phyloP scores from a whole-genome alignment of 1,284 basidiomycete genomes.

The Pseudozyma sp. region DNA sequence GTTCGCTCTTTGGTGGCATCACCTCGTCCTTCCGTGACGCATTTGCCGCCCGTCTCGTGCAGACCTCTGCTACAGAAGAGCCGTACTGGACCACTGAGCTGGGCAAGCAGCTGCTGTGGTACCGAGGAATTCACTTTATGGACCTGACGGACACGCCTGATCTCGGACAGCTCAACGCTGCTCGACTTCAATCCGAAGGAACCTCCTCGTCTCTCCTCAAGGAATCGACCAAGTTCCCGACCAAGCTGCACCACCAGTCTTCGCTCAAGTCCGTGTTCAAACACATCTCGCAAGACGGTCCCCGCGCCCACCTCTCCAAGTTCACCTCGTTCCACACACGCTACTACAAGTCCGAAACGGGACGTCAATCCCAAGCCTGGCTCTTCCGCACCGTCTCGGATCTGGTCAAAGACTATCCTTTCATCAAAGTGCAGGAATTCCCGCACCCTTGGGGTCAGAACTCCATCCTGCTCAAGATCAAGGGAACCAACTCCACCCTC shows the following conservation, averaged over 20 bases:
- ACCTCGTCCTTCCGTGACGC: slow-evolving; percentile 18
- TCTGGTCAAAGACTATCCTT: slow-evolving; percentile 37
- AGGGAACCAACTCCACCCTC: slow-evolving; percentile 42
- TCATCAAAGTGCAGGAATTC: slow-evolving; percentile 82
- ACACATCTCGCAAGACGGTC: slow-evolving; percentile 51
- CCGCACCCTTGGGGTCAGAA: slow-evolving; percentile 91
- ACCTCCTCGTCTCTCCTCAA: background rate
- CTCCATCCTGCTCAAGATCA: slow-evolving; percentile 75
- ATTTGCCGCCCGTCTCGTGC: slow-evolving; percentile 37
- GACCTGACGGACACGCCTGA: slow-evolving; percentile 57
- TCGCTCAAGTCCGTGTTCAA: slow-evolving; percentile 45
- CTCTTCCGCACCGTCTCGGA: slow-evolving; percentile 70
- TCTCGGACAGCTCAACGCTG: slow-evolving; percentile 32
- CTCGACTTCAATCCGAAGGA: background rate
- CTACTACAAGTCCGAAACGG: slow-evolving; percentile 76
- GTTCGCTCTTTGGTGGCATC: slow-evolving; percentile 19
- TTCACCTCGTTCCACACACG: slow-evolving; percentile 71
- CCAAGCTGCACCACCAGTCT: slow-evolving; percentile 24
- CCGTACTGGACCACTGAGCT: slow-evolving; percentile 64
- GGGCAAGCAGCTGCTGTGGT: slow-evolving; percentile 54
- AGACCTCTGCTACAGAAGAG: slow-evolving; percentile 27
- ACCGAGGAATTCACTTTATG: slow-evolving; percentile 52
- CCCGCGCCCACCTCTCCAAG: slow-evolving; percentile 69
- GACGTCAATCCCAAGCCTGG: slow-evolving; percentile 81
- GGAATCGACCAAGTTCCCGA: slow-evolving; percentile 40